Conservation (phyloP, 139 green algal species). For the Chlamydomonas applanata region DNA sequence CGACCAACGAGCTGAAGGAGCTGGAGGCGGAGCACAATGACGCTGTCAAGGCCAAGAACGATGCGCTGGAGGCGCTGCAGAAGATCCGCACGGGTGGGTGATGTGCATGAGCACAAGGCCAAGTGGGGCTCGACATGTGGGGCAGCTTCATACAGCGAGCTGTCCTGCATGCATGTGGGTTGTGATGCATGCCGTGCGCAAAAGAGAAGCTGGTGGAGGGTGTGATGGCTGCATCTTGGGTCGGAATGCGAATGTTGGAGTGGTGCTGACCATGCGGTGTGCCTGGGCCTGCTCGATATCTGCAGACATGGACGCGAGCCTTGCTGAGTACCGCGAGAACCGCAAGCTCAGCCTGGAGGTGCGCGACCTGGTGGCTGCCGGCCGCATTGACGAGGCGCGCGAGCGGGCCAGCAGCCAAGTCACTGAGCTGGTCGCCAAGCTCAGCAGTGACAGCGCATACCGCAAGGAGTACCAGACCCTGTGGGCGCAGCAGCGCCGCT, state of each 20-base stretch:
- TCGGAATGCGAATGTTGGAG: no score
- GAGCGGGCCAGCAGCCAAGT: conserved; percentile 17
- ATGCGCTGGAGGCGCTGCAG: conserved; percentile 21
- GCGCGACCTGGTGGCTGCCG: conserved; percentile 53
- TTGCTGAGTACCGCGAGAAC: conserved; percentile 55
- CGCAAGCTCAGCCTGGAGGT: conserved; percentile 49
- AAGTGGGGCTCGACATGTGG: no score
- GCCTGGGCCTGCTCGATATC: no score
- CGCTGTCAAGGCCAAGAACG: conserved; percentile 38
- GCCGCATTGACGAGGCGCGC: conserved; percentile 40
- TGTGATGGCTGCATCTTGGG: no score
- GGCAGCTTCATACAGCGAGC: no score
- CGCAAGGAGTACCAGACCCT: conserved; percentile 45
- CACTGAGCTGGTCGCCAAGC: conserved; percentile 26
- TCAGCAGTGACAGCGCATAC: conserved; percentile 30
- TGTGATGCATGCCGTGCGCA: neutral
- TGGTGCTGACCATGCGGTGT: no score
- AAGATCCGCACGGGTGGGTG: conserved; percentile 4
- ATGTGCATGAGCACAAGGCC: no score
- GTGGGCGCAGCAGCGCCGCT: conserved; percentile 51
- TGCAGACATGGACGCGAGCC: conserved; percentile 32
- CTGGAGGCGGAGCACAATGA: conserved; percentile 44
- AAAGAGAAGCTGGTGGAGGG: no score
- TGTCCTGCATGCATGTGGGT: neutral
- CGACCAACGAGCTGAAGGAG: conserved; percentile 30